Conservation (phyloP, 169 alveolate species). For the Theileria annulata region DNA sequence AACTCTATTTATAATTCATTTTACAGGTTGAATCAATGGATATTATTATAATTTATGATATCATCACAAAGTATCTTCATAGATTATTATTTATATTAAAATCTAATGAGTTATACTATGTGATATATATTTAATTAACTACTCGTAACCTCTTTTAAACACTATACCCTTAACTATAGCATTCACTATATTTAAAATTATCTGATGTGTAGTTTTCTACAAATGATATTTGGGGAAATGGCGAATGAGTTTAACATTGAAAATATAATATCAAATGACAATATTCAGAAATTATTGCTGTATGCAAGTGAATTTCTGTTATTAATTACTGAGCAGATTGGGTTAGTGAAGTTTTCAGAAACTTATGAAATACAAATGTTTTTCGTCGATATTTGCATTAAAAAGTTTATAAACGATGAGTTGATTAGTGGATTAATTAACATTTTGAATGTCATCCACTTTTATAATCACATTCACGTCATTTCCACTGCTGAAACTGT, state of each 20-base stretch:
- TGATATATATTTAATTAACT: too few relatives aligned
- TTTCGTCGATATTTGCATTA: constrained; percentile 56
- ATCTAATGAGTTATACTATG: too few relatives aligned
- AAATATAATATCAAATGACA: not conserved
- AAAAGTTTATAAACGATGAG: constrained; percentile 29
- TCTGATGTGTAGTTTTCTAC: not conserved
- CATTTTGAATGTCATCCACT: not conserved
- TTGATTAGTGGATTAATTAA: not conserved
- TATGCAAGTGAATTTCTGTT: not conserved
- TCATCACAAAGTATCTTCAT: constrained; percentile 31
- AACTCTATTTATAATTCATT: not conserved
- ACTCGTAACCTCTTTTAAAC: too few relatives aligned
- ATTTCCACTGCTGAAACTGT: not conserved
- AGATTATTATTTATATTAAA: too few relatives aligned
- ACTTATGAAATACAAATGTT: constrained; percentile 46
- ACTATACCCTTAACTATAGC: too few relatives aligned
- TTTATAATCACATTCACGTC: not conserved
- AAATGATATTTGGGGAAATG: not conserved
- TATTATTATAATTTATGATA: constrained; percentile 57
- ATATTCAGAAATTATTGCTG: not conserved
- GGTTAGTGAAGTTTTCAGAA: constrained; percentile 62
- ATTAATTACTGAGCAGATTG: constrained; percentile 35
- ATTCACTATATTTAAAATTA: too few relatives aligned
- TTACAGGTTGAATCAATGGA: constrained; percentile 67
- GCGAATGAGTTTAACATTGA: not conserved